Conservation (phyloP, 441 rosid species). For the Populus hybrid region DNA sequence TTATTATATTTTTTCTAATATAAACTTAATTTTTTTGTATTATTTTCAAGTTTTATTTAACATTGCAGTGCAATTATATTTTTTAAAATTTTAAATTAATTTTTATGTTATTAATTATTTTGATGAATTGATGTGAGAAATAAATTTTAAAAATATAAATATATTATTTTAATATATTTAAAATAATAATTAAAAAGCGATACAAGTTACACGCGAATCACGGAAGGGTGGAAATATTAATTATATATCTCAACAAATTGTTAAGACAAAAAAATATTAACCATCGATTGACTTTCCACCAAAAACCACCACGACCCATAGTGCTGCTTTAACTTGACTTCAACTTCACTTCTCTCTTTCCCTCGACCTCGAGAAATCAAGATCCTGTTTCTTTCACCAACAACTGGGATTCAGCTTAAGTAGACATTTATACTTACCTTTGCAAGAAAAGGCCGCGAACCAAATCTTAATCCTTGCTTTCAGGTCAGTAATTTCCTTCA, state of each 20-base stretch:
- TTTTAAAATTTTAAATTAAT: no score
- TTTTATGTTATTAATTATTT: no score
- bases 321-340: constrained; percentile 3
- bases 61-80: no score
- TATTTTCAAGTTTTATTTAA: no score
- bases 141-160: no score
- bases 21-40: no score
- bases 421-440: background rate
- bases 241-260: background rate
- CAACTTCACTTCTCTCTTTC: constrained; percentile 6
- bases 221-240: background rate
- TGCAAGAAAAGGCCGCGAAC: background rate
- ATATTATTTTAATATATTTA: no score
- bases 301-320: background rate
- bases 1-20: no score
- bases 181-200: no score
- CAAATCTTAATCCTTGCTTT: background rate
- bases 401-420: background rate
- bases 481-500: constrained; percentile 20
- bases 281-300: constrained; percentile 12
- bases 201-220: background rate
- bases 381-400: constrained; percentile 12
- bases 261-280: background rate
- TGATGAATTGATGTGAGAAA: no score
- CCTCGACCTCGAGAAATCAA: background rate